Percentiles rank a stretch among this genome's conserved stretches.
phyloP scores from a whole-genome alignment of 805 yeast species.

The Candida germanica region DNA sequence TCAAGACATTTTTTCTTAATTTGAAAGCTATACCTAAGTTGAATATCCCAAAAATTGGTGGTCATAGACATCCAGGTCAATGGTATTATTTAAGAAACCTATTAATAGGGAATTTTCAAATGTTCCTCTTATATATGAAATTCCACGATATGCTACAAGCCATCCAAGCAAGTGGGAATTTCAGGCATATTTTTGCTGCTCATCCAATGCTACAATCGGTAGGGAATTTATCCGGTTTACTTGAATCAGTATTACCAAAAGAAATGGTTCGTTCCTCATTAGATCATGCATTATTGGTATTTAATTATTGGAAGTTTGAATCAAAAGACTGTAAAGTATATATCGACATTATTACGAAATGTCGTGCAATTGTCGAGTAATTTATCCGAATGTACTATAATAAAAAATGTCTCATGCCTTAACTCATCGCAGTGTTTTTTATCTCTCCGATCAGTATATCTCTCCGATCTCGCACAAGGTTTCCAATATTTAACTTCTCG shows the following conservation, averaged over 20 bases:
- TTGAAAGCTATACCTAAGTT: conserved; percentile 30
- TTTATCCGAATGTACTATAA: conserved; percentile 1
- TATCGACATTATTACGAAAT: conserved; percentile 21
- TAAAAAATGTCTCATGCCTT: background rate
- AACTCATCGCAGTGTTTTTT: conserved; percentile 2
- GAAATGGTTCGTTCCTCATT: conserved; percentile 16
- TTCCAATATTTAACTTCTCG: background rate
- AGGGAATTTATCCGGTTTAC: conserved; percentile 7
- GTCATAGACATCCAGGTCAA: conserved; percentile 39
- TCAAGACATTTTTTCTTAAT: conserved; percentile 26
- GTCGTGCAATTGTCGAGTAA: conserved; percentile 16
- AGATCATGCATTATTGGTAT: conserved; percentile 28
- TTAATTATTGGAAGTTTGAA: conserved; percentile 36
- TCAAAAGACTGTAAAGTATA: conserved; percentile 30
- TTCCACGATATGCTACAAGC: conserved; percentile 20
- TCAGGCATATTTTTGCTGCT: conserved; percentile 7
- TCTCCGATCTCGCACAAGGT: conserved; percentile 19
- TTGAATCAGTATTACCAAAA: conserved; percentile 15
- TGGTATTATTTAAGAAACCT: conserved; percentile 37
- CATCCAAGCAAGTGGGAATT: conserved; percentile 5
- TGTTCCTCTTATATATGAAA: conserved; percentile 29
- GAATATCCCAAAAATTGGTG: conserved; percentile 32
- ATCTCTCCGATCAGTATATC: conserved; percentile 17
- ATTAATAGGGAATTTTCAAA: conserved; percentile 27
- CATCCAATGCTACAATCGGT: conserved; percentile 6